These are phyloP conservation scores for Phytophthora syringae DNA, from an alignment of 352 stramenopile genomes.

Conservation along the genomic window DNA sequence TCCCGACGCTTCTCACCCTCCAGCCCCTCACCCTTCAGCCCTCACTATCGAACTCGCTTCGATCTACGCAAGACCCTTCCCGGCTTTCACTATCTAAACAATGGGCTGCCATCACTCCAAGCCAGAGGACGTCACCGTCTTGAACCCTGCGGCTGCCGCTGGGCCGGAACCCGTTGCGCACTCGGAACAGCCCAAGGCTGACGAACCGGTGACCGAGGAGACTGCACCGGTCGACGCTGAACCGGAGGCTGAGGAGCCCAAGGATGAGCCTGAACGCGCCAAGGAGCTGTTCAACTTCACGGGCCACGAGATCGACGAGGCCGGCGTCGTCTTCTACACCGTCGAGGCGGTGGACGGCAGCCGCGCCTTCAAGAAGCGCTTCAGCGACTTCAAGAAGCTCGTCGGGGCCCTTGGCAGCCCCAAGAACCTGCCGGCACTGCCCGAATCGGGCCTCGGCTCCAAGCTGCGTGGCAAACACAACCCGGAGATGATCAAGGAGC, in stretches of 20 bases:
- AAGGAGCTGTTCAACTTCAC: slow-evolving; percentile 52
- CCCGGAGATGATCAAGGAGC: slow-evolving; percentile 61
- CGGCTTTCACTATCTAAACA: slow-evolving; percentile 25
- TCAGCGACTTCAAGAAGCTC: slow-evolving; percentile 84
- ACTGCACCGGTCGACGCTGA: slow-evolving; percentile 13
- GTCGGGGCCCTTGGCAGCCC: slow-evolving; percentile 47
- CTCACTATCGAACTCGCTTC: slow-evolving; percentile 47
- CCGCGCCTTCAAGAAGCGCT: slow-evolving; percentile 67
- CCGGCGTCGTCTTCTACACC: slow-evolving; percentile 76
- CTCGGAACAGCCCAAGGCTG: slow-evolving; percentile 4
- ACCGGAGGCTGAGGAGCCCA: slow-evolving; percentile 18
- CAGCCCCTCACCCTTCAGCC: background rate
- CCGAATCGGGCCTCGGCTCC: slow-evolving; percentile 48
- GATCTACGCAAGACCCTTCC: slow-evolving; percentile 29
- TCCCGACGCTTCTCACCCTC: slow-evolving; percentile 6
- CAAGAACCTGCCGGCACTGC: slow-evolving; percentile 57
- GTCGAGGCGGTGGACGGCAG: slow-evolving; percentile 51
- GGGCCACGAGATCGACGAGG: slow-evolving; percentile 66
- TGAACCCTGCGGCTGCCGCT: slow-evolving; percentile 17
- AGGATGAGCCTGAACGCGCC: background rate
- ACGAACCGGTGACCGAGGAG: slow-evolving; percentile 5
- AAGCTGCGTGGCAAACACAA: slow-evolving; percentile 72
- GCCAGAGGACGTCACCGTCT: slow-evolving; percentile 42
- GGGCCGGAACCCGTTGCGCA: slow-evolving; percentile 18
- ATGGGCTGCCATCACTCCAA: slow-evolving; percentile 87